Conservation (phyloP, 2,329 filamentous ascomycete species). For the Paraphoma sp. region DNA sequence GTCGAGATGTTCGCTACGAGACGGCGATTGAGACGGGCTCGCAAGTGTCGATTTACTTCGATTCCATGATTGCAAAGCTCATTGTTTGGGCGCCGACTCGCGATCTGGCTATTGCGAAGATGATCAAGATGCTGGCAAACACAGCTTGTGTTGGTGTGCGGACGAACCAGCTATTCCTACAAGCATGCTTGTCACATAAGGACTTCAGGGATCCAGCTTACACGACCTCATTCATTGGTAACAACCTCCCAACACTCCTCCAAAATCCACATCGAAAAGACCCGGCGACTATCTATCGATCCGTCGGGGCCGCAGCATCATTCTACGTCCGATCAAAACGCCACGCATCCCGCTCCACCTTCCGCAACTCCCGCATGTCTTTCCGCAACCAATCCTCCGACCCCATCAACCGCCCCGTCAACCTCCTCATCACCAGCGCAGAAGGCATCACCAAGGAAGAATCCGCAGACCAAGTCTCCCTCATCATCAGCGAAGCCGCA, state of each 20-base stretch:
- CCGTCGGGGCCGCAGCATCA: not conserved
- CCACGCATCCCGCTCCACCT: constrained; percentile 10
- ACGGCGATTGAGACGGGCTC: constrained; percentile 49
- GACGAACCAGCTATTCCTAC: constrained; percentile 10
- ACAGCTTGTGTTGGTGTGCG: constrained; percentile 9
- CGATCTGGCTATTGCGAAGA: constrained; percentile 45
- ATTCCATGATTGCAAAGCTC: constrained; percentile 57
- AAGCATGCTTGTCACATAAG: constrained; percentile 5
- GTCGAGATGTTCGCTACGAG: constrained; percentile 39
- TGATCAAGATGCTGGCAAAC: constrained; percentile 22
- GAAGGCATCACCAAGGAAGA: not conserved
- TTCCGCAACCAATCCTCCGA: constrained; percentile 47
- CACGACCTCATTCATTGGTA: constrained; percentile 41
- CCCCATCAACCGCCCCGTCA: constrained; percentile 27
- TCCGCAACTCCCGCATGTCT: constrained; percentile 28
- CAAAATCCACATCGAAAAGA: constrained; percentile 6
- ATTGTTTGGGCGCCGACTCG: constrained; percentile 53
- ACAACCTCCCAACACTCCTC: constrained; percentile 32
- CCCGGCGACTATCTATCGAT: not conserved
- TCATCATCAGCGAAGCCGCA: not conserved
- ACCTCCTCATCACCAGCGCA: not conserved
- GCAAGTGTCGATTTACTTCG: constrained; percentile 54
- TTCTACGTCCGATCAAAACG: not conserved
- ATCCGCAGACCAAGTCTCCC: not conserved
- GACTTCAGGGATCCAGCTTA: constrained; percentile 47